Conservation (phyloP, 2,329 filamentous ascomycete species). For the Emmonsiellopsis sp. region DNA sequence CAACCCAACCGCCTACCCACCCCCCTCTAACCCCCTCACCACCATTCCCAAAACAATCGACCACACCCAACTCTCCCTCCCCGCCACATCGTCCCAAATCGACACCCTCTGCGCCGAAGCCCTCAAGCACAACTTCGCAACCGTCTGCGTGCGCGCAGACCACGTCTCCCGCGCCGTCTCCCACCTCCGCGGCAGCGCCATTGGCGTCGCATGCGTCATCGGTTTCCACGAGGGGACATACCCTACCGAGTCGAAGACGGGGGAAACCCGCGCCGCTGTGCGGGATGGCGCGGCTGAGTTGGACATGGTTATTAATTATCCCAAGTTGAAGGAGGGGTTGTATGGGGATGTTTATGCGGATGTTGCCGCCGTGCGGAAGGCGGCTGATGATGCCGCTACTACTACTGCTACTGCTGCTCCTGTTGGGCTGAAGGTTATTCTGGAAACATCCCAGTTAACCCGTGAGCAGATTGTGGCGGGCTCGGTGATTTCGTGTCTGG, state of each 20-base stretch:
- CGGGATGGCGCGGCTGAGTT: slow-evolving; percentile 45
- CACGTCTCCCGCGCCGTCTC: slow-evolving; percentile 42
- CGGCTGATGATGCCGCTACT: slow-evolving; percentile 10
- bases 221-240: slow-evolving; percentile 53
- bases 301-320: slow-evolving; percentile 51
- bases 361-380: slow-evolving; percentile 41
- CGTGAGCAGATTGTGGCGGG: slow-evolving; percentile 44
- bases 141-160: slow-evolving; percentile 48
- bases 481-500: slow-evolving; percentile 41
- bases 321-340: slow-evolving; percentile 33
- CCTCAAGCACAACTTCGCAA: slow-evolving; percentile 29
- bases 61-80: slow-evolving; percentile 32
- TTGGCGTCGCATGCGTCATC: slow-evolving; percentile 49
- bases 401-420: slow-evolving; percentile 21
- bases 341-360: slow-evolving; percentile 45
- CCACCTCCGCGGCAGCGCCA: slow-evolving; percentile 36
- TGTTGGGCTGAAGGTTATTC: slow-evolving; percentile 46
- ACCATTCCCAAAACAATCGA: slow-evolving; percentile 30
- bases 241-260: slow-evolving; percentile 40
- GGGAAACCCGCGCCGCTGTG: slow-evolving; percentile 42
- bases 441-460: slow-evolving; percentile 47
- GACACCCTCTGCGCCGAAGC: slow-evolving; percentile 49
- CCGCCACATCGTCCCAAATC: slow-evolving; percentile 39
- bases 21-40: slow-evolving; percentile 14
- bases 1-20: slow-evolving; percentile 13